Base-by-base conservation (phyloP, 2,329 filamentous ascomycete species). In the Mycosphaerelloides madeirae region DNA sequence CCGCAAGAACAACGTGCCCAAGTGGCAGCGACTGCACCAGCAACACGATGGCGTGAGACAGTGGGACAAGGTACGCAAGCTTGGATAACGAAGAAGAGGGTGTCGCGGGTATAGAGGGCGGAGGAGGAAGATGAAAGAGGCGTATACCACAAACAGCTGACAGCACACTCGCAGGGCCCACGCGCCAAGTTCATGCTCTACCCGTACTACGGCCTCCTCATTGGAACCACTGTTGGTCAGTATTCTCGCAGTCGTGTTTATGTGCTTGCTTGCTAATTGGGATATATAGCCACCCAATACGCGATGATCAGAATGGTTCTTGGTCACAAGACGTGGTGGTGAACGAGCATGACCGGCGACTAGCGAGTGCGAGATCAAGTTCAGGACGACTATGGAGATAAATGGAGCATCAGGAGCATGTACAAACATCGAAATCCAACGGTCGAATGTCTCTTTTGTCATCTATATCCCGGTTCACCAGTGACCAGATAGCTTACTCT, bases 261-360 rank as follows among this genome's bases (percentile, higher is more conserved):
- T 13, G 25, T 13, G 18, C 11, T 6, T 15, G 15, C 8, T n/a
- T 36, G 13, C 43, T 50, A 16, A 49, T 25, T 44, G 15, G 16
- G 9, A 29, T 22, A 18, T 42, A 32, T 46, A 72, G 71, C 63
- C 43, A 63, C 66, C 53, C 71, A 87, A 70, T 91, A 85, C 74
- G 84, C 83, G 73, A 82, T 85, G 73, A 71, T 76, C 66, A 84
- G 86, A 65, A 81, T 85, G 73, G 72, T 85, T 54, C 65, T 82
- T 31, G 86, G 86, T 62, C 80, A 90, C 77, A 90, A 88, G 79
- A 87, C 82, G 51, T 89, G 82, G 81, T 86, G 49, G 6, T 25
- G 22, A 25, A 25, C 22, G 22, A 25, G 22, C 22, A 25, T 25
- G 22, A 9, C 22, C 5, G 22, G 22, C 22, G 6, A 9, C 9